phyloP scores from a whole-genome alignment of 2,329 filamentous ascomycete genomes.

The Colletotrichum spaethianum region DNA sequence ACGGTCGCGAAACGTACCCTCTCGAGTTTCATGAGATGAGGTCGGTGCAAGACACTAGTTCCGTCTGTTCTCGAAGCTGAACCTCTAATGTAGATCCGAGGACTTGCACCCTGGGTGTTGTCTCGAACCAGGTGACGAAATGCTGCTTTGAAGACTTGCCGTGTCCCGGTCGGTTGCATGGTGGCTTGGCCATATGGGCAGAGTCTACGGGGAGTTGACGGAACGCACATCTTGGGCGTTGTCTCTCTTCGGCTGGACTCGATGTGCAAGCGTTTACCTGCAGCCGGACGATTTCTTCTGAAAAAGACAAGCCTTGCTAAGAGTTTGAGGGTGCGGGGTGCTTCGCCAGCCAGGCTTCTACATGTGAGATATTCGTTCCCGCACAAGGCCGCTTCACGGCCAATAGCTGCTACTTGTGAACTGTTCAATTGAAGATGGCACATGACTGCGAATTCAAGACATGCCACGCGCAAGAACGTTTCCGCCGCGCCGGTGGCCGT shows the following conservation, averaged over 20 bases:
- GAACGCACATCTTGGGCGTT: not conserved
- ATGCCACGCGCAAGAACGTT: not conserved
- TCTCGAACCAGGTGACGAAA: conserved; percentile 17
- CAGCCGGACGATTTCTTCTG: not conserved
- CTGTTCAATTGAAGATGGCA: not conserved
- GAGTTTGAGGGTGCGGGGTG: not conserved
- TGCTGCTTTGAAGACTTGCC: not conserved
- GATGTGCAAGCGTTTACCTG: not conserved
- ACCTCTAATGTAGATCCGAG: not conserved
- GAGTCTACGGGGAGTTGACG: not conserved
- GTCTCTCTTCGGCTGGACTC: not conserved
- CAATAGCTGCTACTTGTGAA: not conserved
- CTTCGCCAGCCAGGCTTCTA: not conserved
- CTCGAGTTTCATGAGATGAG: not conserved
- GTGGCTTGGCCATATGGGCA: not conserved
- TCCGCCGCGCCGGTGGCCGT: not conserved
- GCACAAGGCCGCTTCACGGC: not conserved
- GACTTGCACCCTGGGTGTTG: not conserved
- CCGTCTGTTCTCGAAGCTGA: not conserved
- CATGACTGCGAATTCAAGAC: not conserved
- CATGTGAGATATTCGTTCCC: not conserved
- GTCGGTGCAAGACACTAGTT: not conserved
- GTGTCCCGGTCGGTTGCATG: not conserved
- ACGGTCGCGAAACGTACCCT: not conserved
- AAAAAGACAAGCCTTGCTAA: not conserved